Evolutionary conservation across 1,284 basidiomycete species (phyloP).

Genomic region (Cryptococcus sp.): DNA sequence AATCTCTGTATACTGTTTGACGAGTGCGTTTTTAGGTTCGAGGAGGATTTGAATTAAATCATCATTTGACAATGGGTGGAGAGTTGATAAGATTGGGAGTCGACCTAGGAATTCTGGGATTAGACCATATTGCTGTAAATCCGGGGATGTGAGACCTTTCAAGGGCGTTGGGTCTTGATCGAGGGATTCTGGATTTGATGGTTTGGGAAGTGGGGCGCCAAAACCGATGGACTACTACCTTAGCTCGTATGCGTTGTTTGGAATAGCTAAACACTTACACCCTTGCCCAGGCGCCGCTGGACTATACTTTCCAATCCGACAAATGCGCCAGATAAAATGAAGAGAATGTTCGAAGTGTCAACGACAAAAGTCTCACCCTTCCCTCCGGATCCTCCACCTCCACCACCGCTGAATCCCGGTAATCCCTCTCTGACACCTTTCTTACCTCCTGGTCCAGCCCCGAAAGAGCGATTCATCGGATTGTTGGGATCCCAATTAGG

Average conservation of each 20-base stretch:
- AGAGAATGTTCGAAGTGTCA: slow-evolving; percentile 70
- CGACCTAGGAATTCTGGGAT: slow-evolving; percentile 94
- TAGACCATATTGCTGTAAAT: slow-evolving; percentile 82
- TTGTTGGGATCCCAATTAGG: slow-evolving; percentile 41
- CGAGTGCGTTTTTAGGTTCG: slow-evolving; percentile 82
- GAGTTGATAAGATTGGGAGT: slow-evolving; percentile 77
- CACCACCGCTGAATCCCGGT: slow-evolving; percentile 38
- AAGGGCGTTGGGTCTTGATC: slow-evolving; percentile 7
- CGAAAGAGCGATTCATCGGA: slow-evolving; percentile 35
- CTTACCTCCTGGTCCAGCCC: slow-evolving; percentile 25
- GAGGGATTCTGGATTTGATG: slow-evolving; percentile 2
- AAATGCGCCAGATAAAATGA: slow-evolving; percentile 89
- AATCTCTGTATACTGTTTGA: slow-evolving; percentile 80
- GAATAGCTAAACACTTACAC: slow-evolving; percentile 54
- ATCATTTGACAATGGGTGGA: slow-evolving; percentile 63
- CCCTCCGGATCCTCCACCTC: slow-evolving; percentile 23
- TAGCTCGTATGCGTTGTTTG: slow-evolving; percentile 1
- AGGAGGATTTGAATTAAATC: slow-evolving; percentile 87
- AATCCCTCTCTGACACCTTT: slow-evolving; percentile 43
- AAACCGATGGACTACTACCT: slow-evolving; percentile 75
- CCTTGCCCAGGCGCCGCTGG: slow-evolving; percentile 71
- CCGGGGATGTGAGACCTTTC: slow-evolving; percentile 50
- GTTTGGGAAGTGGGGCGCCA: slow-evolving; percentile 59
- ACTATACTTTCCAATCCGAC: slow-evolving; percentile 84
- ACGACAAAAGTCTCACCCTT: slow-evolving; percentile 47